Conservation (phyloP, 2,329 filamentous ascomycete genomes). For the Alternaria sp. region DNA sequence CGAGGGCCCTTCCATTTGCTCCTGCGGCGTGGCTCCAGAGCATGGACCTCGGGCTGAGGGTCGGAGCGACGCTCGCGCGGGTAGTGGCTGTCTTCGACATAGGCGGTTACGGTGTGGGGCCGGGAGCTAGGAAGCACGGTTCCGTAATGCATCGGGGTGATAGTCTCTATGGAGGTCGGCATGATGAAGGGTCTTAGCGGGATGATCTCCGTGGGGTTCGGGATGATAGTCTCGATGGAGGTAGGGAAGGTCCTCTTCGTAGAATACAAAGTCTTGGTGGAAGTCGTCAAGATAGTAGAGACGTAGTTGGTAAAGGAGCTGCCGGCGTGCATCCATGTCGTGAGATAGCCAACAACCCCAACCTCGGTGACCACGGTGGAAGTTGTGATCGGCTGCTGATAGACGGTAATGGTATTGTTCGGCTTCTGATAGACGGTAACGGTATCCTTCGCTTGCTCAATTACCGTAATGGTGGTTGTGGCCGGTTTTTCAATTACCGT, state of each 20-base stretch:
- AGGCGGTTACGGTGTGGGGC: background rate
- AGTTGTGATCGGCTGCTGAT: background rate
- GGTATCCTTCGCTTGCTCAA: no score
- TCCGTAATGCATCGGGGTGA: background rate
- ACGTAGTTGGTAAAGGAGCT: background rate
- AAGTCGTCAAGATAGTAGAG: background rate
- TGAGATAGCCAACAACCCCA: background rate
- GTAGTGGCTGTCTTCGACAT: background rate
- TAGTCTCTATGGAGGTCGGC: background rate
- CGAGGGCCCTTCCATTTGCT: slow-evolving; percentile 7
- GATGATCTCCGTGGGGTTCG: no score
- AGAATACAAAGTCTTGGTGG: background rate
- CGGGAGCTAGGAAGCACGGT: background rate
- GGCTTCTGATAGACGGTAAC: no score
- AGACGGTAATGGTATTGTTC: no score
- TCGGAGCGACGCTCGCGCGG: background rate
- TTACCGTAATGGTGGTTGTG: no score
- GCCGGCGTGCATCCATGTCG: background rate
- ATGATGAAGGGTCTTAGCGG: background rate
- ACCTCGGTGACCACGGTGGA: background rate
- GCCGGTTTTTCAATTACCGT: no score
- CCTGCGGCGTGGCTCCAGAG: slow-evolving; percentile 9
- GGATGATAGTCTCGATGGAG: background rate
- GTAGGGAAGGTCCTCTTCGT: background rate
- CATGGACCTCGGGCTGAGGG: background rate